Conservation (phyloP, 2,329 filamentous ascomycete genomes). For the Drechslerella dactyloides region DNA sequence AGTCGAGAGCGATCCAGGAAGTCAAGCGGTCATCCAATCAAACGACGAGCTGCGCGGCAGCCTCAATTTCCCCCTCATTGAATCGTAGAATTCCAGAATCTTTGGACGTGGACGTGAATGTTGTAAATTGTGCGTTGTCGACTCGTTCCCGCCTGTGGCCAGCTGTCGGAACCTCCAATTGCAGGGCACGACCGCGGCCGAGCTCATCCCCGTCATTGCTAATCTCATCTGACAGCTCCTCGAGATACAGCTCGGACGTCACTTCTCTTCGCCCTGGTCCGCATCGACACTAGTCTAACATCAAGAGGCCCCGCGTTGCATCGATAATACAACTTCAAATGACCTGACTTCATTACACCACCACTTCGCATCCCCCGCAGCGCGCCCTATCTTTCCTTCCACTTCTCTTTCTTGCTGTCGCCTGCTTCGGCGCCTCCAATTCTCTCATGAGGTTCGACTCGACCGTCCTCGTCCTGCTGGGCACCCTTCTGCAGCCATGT, state of each 20-base stretch:
- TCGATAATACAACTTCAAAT: constrained; percentile 26
- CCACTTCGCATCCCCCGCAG: neutral
- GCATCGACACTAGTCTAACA: too few relatives aligned
- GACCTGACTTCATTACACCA: constrained; percentile 20
- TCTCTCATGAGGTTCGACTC: constrained; percentile 34
- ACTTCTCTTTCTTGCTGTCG: too few relatives aligned
- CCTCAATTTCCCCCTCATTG: neutral
- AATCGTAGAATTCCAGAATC: neutral
- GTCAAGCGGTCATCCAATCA: neutral
- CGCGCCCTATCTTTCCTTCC: neutral
- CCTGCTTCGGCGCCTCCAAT: neutral
- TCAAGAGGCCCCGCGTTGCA: neutral
- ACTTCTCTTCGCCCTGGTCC: neutral
- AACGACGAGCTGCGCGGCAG: neutral
- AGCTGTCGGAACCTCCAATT: neutral
- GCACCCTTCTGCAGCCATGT: constrained; percentile 35
- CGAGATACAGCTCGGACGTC: neutral
- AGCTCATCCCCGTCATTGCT: constrained; percentile 9
- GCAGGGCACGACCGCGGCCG: neutral
- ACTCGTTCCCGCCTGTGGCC: constrained; percentile 10
- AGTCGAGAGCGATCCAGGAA: neutral
- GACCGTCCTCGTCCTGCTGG: constrained; percentile 31
- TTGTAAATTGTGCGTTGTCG: constrained; percentile 43
- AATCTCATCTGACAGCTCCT: neutral
- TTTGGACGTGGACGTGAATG: neutral